These are phyloP conservation scores for Excoecaria agallocha DNA, from an alignment of 345 rosid genomes.

Conservation along the genomic window DNA sequence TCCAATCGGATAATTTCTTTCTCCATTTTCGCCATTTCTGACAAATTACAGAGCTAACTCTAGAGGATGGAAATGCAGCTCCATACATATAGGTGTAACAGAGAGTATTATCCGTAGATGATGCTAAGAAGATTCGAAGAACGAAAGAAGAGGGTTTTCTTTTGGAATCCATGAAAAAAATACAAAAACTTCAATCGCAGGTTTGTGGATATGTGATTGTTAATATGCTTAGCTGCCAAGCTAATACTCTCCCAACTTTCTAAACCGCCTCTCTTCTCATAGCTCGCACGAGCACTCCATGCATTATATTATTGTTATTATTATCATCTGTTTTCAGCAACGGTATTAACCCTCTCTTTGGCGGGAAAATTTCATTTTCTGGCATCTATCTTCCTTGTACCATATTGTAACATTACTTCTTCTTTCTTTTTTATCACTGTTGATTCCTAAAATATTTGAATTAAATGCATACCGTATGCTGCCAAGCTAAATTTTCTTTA, in stretches of 20 bases:
- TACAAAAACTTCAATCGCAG: not conserved
- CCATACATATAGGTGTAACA: not conserved
- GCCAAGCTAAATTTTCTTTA: no score
- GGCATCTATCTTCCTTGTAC: no score
- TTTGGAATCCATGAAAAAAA: constrained; percentile 4
- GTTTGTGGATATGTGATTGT: not conserved
- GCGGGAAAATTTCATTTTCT: no score
- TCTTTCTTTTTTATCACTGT: no score
- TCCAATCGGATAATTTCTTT: constrained; percentile 10
- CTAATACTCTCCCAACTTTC: not conserved
- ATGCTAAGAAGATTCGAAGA: constrained; percentile 4
- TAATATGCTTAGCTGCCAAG: not conserved
- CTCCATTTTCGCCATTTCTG: constrained; percentile 1
- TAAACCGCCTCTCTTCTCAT: not conserved
- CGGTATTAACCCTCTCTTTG: no score
- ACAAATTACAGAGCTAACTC: not conserved
- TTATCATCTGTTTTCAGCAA: no score
- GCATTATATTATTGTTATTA: no score
- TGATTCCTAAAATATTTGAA: no score
- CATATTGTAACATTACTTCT: no score
- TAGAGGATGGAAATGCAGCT: not conserved
- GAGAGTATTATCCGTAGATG: not conserved
- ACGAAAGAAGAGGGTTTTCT: not conserved
- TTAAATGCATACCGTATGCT: no score
- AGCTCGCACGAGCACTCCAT: not conserved